phyloP scores from a whole-genome alignment of 805 yeast genomes.

The Saturnispora bothae region DNA sequence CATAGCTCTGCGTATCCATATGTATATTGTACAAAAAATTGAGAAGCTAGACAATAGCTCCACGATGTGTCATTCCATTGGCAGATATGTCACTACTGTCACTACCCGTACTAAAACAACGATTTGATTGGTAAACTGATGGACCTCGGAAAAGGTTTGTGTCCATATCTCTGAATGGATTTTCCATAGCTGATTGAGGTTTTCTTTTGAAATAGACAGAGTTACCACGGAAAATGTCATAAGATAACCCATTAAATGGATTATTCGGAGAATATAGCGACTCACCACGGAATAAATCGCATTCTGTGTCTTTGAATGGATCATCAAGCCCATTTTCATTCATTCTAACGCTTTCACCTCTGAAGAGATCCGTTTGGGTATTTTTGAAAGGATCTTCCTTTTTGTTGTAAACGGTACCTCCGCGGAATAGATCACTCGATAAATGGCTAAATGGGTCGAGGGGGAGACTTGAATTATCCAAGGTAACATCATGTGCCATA shows the following conservation, averaged over 20 bases:
- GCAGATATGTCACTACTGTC: too few species aligned
- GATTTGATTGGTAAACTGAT: neutral
- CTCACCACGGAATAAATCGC: slow-evolving; percentile 3
- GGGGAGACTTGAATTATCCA: neutral
- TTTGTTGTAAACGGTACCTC: neutral
- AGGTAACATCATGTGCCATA: slow-evolving; percentile 1
- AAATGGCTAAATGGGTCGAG: slow-evolving; percentile 5
- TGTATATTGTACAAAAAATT: too few species aligned
- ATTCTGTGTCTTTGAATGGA: slow-evolving; percentile 1
- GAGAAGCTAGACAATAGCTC: neutral
- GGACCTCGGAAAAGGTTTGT: neutral
- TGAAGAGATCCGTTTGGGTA: neutral
- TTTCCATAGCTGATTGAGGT: neutral
- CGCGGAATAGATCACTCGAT: neutral
- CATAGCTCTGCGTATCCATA: too few species aligned
- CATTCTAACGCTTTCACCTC: neutral
- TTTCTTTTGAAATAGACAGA: neutral
- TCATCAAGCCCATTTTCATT: neutral
- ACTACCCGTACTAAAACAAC: slow-evolving; percentile 11
- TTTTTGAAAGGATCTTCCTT: neutral
- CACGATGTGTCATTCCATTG: too few species aligned
- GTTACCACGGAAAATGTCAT: neutral
- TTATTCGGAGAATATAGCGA: neutral
- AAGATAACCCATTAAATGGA: neutral
- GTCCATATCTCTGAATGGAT: neutral